Conservation (phyloP, 352 stramenopile species). For the Phytophthora capsici region DNA sequence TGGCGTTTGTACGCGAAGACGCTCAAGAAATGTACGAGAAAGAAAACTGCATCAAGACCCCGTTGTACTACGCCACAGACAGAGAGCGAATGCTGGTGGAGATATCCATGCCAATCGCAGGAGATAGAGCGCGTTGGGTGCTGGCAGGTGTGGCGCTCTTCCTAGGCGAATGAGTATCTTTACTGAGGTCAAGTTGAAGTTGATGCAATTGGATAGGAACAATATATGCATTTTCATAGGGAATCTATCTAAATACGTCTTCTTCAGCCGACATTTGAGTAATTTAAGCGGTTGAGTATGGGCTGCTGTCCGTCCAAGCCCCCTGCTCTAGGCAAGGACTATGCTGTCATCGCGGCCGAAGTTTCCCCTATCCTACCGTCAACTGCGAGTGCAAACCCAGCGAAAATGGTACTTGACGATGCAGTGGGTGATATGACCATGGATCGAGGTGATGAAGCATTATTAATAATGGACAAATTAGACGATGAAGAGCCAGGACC, state of each 20-base stretch:
- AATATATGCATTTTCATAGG: not conserved
- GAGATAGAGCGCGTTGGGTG: constrained; percentile 79
- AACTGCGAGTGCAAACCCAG: constrained; percentile 9
- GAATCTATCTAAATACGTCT: no score
- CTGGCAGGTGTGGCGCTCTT: constrained; percentile 87
- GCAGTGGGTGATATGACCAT: constrained; percentile 42
- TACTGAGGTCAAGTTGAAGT: constrained; percentile 22
- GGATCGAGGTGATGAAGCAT: constrained; percentile 38
- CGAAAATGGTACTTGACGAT: not conserved
- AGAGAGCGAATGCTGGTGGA: constrained; percentile 84
- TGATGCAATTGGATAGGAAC: constrained; percentile 3
- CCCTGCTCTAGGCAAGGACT: constrained; percentile 12
- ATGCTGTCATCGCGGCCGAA: constrained; percentile 11
- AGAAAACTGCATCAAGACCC: constrained; percentile 76
- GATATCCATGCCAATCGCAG: constrained; percentile 78
- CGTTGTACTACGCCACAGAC: constrained; percentile 82
- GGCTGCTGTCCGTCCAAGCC: constrained; percentile 71
- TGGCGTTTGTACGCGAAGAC: constrained; percentile 84
- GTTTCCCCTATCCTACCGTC: constrained; percentile 5
- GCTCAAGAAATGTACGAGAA: constrained; percentile 80
- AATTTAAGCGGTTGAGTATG: constrained; percentile 32
- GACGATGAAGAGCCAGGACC: constrained; percentile 35
- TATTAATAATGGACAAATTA: constrained; percentile 34
- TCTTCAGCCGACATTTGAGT: not conserved
- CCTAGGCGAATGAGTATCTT: constrained; percentile 59